These are phyloP conservation scores for Cyberlindnera meyerae DNA, from an alignment of 805 yeast species.

Conservation along the genomic window DNA sequence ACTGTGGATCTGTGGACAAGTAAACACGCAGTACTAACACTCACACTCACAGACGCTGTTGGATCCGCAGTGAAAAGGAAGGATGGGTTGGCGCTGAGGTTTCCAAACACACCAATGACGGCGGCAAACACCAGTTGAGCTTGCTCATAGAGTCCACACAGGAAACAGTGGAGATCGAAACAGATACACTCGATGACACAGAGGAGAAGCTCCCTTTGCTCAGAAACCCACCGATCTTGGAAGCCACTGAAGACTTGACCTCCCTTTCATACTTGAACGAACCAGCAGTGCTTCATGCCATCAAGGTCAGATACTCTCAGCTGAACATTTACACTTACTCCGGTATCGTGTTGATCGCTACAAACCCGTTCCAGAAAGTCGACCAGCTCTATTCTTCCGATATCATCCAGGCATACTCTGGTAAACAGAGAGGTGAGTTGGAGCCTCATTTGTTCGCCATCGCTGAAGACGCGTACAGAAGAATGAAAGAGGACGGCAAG, in stretches of 20 bases:
- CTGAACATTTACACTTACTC: slow-evolving; percentile 91
- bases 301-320: slow-evolving; percentile 82
- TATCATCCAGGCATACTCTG: slow-evolving; percentile 91
- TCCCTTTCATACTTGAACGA: slow-evolving; percentile 89
- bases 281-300: slow-evolving; percentile 94
- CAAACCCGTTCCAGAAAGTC: slow-evolving; percentile 90
- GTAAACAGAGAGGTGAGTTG: slow-evolving; percentile 86
- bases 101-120: slow-evolving; percentile 37
- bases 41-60: slow-evolving; percentile 50
- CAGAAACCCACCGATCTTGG: slow-evolving; percentile 87
- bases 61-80: slow-evolving; percentile 64
- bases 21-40: slow-evolving; percentile 26
- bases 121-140: slow-evolving; percentile 43
- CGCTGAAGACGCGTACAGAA: slow-evolving; percentile 94
- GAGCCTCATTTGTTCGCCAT: slow-evolving; percentile 97
- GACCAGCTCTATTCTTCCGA: slow-evolving; percentile 90
- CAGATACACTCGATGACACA: slow-evolving; percentile 31
- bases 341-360: slow-evolving; percentile 94
- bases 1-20: too few species aligned
- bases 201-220: slow-evolving; percentile 61
- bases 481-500: slow-evolving; percentile 79
- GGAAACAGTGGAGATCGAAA: slow-evolving; percentile 41
- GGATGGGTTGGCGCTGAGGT: slow-evolving; percentile 77
- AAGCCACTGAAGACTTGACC: slow-evolving; percentile 92
- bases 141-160: slow-evolving; percentile 49